Evolutionary conservation across 805 yeast genomes (phyloP).

Genomic region (Yarrowia bubula): DNA sequence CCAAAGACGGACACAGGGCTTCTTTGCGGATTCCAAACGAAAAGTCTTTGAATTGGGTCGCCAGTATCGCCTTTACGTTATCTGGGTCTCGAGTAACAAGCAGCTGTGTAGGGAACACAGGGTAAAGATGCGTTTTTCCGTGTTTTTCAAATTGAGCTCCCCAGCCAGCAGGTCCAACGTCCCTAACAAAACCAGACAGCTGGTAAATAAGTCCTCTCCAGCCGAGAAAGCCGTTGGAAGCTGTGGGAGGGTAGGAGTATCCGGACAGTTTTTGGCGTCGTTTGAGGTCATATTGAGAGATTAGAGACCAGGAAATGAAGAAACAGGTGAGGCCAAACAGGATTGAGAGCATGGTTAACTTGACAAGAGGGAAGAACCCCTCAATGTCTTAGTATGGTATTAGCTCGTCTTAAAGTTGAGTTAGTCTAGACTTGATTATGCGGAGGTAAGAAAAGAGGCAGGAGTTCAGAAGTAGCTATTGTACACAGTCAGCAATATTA

Average conservation of each 20-base stretch:
- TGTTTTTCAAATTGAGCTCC: not conserved
- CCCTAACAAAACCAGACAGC: not conserved
- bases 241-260: not conserved
- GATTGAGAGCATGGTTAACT: not conserved
- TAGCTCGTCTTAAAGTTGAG: not conserved
- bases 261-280: not conserved
- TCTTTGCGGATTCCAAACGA: slow-evolving; percentile 35
- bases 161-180: not conserved
- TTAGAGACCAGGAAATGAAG: not conserved
- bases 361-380: not conserved
- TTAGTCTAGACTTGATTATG: no score
- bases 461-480: no score
- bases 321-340: not conserved
- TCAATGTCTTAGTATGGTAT: not conserved
- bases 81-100: slow-evolving; percentile 37
- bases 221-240: not conserved
- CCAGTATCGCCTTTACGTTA: slow-evolving; percentile 38
- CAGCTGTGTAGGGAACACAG: not conserved
- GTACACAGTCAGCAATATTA: no score
- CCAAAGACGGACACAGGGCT: slow-evolving; percentile 37
- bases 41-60: slow-evolving; percentile 39
- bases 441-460: no score
- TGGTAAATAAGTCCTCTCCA: slow-evolving; percentile 1
- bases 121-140: not conserved
- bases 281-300: not conserved